Evolutionary conservation across 129 eudicot species (phyloP).

Genomic region (Silybum marianum): DNA sequence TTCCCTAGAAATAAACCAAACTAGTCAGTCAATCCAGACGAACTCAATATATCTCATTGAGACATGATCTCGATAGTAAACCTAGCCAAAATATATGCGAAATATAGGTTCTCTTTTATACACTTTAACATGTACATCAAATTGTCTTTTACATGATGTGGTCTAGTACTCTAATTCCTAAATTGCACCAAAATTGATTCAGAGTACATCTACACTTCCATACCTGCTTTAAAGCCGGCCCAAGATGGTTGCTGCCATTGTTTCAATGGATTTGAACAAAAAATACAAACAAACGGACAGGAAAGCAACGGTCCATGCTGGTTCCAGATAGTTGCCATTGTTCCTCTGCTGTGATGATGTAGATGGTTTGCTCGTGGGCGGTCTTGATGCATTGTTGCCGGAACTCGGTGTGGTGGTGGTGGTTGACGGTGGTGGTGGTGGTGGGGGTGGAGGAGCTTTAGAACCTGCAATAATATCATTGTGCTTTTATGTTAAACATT

Average conservation of each 20-base stretch:
- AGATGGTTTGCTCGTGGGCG: slow-evolving; percentile 16
- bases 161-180: slow-evolving; percentile 13
- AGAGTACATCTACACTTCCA: neutral
- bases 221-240: neutral
- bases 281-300: slow-evolving; percentile 10
- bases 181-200: slow-evolving; percentile 6
- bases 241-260: neutral
- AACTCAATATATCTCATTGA: too few relatives aligned
- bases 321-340: slow-evolving; percentile 11
- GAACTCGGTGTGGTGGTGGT: slow-evolving; percentile 12
- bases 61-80: too few relatives aligned
- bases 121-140: slow-evolving; percentile 19
- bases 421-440: slow-evolving; percentile 2
- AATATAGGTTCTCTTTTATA: too few relatives aligned
- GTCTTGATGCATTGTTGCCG: neutral
- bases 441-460: slow-evolving; percentile 18
- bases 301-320: neutral
- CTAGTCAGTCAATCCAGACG: too few relatives aligned
- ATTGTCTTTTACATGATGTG: neutral
- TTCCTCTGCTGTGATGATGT: slow-evolving; percentile 1
- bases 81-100: too few relatives aligned
- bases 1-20: too few relatives aligned
- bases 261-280: neutral
- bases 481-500: neutral
- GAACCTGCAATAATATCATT: slow-evolving; percentile 22